phyloP scores from a whole-genome alignment of 768 basidiomycete genomes.

The Phlebiopsis flavidoalba region DNA sequence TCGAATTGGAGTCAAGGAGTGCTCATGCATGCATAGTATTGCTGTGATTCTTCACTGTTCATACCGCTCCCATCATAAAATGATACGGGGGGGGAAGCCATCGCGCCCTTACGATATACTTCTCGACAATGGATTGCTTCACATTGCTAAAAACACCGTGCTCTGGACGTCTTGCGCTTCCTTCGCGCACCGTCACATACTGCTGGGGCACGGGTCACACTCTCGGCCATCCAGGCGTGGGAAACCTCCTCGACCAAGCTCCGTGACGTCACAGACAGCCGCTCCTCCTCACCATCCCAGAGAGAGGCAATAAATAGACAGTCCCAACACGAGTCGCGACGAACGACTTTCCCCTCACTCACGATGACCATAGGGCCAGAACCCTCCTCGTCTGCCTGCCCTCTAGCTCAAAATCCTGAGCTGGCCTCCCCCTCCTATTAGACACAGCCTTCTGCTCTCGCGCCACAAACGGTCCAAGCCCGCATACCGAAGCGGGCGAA shows the following conservation, averaged over 20 bases:
- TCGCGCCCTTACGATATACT: no score
- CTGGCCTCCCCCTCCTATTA: neutral
- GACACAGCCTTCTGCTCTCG: no score
- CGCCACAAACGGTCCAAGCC: neutral
- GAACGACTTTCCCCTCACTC: neutral
- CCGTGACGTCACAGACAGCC: neutral
- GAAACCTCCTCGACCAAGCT: neutral
- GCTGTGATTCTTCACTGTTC: no score
- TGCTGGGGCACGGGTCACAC: neutral
- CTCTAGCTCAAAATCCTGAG: neutral
- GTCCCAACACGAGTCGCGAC: neutral
- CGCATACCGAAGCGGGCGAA: neutral
- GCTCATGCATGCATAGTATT: no score
- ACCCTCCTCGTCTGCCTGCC: neutral
- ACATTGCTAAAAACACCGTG: no score
- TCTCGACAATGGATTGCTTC: no score
- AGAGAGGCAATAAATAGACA: neutral
- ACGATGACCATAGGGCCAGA: neutral
- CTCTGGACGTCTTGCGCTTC: no score
- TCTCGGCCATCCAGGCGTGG: neutral
- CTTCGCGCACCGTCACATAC: neutral
- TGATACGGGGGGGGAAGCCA: no score
- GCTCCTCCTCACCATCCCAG: neutral
- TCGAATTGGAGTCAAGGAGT: no score
- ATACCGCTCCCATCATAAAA: no score